Conservation (phyloP, 768 basidiomycete species). For the Mycena sanguinolenta region DNA sequence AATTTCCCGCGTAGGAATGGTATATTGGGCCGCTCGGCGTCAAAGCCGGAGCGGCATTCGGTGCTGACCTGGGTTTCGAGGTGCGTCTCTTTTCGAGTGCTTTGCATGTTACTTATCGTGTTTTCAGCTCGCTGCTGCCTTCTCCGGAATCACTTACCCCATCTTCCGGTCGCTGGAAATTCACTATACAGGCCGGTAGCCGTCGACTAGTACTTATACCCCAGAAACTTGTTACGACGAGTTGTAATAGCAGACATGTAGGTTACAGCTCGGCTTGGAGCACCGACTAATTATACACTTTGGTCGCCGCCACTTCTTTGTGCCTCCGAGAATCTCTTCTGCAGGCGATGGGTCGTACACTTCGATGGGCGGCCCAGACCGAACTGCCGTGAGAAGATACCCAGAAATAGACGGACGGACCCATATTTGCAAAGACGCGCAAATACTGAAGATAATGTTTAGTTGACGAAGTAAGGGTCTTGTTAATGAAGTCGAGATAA, state of each 20-base stretch:
- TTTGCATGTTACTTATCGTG: not conserved
- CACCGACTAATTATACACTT: no score
- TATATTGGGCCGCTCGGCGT: constrained; percentile 64
- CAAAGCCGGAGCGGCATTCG: constrained; percentile 56
- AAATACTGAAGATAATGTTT: no score
- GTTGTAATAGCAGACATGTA: not conserved
- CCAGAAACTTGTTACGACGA: not conserved
- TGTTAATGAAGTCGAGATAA: no score
- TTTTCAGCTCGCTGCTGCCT: constrained; percentile 56
- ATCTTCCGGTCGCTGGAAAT: constrained; percentile 66
- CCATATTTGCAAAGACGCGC: no score
- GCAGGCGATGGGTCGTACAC: no score
- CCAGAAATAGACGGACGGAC: no score
- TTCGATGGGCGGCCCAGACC: no score
- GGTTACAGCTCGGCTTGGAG: no score
- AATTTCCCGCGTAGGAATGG: constrained; percentile 49
- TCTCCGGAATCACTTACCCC: constrained; percentile 61
- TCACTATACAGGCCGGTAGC: constrained; percentile 50
- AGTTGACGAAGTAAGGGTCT: no score
- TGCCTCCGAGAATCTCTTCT: no score
- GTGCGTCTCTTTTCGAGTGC: constrained; percentile 41
- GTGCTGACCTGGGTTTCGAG: constrained; percentile 70
- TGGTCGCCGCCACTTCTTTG: no score
- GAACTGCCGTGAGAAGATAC: no score
- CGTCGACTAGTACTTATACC: not conserved